Conservation (phyloP, 495 filamentous ascomycete genomes). For the Hypoxylon cercidicola region DNA sequence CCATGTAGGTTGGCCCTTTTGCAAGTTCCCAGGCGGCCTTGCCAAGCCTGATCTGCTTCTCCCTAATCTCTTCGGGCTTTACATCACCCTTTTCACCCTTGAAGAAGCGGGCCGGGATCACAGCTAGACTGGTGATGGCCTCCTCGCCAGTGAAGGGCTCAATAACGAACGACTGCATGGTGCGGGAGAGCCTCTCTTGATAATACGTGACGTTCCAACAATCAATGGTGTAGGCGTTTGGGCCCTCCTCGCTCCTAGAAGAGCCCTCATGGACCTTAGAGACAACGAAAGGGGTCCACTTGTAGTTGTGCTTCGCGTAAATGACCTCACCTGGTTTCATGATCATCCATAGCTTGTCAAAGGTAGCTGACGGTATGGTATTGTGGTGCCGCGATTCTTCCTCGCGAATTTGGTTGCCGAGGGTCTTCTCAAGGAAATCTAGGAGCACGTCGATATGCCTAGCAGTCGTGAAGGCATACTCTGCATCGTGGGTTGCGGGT, state of each 20-base stretch:
- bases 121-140: constrained; percentile 42
- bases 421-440: constrained; percentile 43
- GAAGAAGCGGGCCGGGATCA: constrained; percentile 51
- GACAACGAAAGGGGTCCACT: constrained; percentile 47
- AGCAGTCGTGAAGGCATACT: constrained; percentile 45
- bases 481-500: constrained; percentile 45
- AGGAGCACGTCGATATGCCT: constrained; percentile 55
- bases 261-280: constrained; percentile 30
- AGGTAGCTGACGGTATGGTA: constrained; percentile 45
- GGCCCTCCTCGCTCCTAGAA: constrained; percentile 1
- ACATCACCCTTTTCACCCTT: constrained; percentile 18
- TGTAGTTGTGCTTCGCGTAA: constrained; percentile 45
- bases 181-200: constrained; percentile 40
- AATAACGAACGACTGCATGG: constrained; percentile 43
- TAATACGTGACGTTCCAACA: constrained; percentile 50
- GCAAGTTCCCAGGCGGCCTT: constrained; percentile 52
- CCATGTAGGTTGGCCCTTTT: constrained; percentile 49
- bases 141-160: constrained; percentile 49
- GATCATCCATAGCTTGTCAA: constrained; percentile 50
- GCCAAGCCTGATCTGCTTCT: constrained; percentile 46
- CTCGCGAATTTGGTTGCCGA: constrained; percentile 42
- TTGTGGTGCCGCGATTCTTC: constrained; percentile 44
- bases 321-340: constrained; percentile 51
- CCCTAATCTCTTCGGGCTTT: constrained; percentile 17
- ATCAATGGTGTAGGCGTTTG: constrained; percentile 34